Evolutionary conservation across 2,329 filamentous ascomycete species (phyloP), one percentile per base, ranked within the genome.

Genomic region (Mycosphaerella arachidis): DNA sequence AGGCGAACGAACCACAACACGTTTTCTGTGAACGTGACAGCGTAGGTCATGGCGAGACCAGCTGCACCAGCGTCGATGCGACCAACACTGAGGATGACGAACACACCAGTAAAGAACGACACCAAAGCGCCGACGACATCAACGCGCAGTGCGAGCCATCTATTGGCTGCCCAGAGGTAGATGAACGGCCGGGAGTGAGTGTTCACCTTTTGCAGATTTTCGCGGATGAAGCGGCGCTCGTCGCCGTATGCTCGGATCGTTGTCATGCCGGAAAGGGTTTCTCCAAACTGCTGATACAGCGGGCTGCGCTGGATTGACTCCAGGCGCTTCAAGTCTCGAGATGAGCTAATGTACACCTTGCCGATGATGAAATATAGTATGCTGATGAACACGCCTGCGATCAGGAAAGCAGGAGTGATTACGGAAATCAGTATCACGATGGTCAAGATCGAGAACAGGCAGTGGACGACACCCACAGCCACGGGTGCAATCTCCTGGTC

Each of bases 211-310:
- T 81, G 76, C 61, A 97, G 81, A 70, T 97, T 99, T 71, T 99
- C 93, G 20, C 92, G 84, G 66, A 97, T 90, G 75, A 99, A 99
- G 37, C 94, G 87, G 56, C 90, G 85, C 74, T 97, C 92, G 68
- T 97, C 93, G 37, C 93, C 92, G 70, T 97, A 99, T 1, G 94
- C 94, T 70, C 95, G 88, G 67, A 99, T 99, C 0, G 94, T 99
- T 3, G 93, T 95, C 75, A 99, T 94, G 30, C 94, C 94, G 54
- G 87, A 91, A 18, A 99, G 78, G 0, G 95, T 97, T 78, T 99
- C 94, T 64, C 94, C 93, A 67, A 99, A 99, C 68, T 97, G 94
- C 75, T 99, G 94, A 78, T 97, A 99, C 6, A 99, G 80, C 1
- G 94, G 94, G 74, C 92, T 97, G 71, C 93, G 85, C 74, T 97